Evolutionary conservation across 1,284 basidiomycete genomes (phyloP), one percentile per base, ranked within the genome.

Genomic region (Moesziomyces sp.): DNA sequence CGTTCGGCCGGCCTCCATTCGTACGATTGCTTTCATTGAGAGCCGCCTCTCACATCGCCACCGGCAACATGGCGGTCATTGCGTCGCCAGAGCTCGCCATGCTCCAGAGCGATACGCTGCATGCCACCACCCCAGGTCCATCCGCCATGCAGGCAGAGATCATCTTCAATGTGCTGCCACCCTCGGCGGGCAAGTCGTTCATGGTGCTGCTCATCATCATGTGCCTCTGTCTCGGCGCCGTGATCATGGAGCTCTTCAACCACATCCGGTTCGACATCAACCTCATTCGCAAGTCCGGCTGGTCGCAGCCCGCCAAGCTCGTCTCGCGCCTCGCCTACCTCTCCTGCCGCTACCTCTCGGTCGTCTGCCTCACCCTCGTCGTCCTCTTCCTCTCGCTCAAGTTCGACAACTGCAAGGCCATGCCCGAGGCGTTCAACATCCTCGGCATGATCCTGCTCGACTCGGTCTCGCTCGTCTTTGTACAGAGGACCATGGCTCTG

Each of bases 401-500:
- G 30, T 53, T 66, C 5, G 56, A 66, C 43, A 35, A 67, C 30
- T 71, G 72, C 52, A 13, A 14, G 26, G 44, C 62, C 4, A 21
- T 70, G 43, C 63, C 67, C 0, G 35, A 43, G 28, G 21, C 59
- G 7, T 75, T 75, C 58, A 65, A 65, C 48, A 46, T 65, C 14
- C 38, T 72, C 16, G 46, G 55, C 23, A 51, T 76, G 49, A 6
- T 70, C 5, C 21, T 68, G 24, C 42, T 68, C 28, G 46, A 68
- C 24, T 51, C 64, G 16, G 69, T 76, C 14, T 26, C 48, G 16
- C 33, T 72, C 46, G 40, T 76, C 21, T 72, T 76, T 35, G 47
- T 76, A 5, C 67, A 70, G 45, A 13, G 73, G 16, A 72, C 68
- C 10, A 61, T 76, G 69, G 66, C 63, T 3, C 54, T 76, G 11